A percentile compares a stretch with the other conserved stretches of the same genome.
Conservation (phyloP, 2,329 filamentous ascomycete species). For the Lachnellula arida region DNA sequence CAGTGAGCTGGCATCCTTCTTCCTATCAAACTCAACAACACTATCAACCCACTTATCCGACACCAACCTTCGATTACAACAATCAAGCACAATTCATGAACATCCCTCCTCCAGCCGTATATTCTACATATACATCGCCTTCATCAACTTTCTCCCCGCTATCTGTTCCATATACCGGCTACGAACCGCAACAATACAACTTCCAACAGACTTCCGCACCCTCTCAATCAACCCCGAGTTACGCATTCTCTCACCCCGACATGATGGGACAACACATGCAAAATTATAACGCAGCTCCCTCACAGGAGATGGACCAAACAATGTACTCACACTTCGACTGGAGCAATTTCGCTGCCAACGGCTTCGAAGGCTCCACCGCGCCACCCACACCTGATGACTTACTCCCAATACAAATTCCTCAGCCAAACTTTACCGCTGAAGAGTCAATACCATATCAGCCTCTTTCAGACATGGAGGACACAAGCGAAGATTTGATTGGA, state of each 20-base stretch:
- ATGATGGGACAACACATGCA: constrained; percentile 11
- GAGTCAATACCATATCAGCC: constrained; percentile 46
- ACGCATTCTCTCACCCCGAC: constrained; percentile 14
- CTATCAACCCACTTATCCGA: constrained; percentile 32
- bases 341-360: constrained; percentile 43
- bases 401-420: constrained; percentile 45
- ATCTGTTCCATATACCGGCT: constrained; percentile 40
- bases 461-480: constrained; percentile 49
- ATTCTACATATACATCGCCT: constrained; percentile 56
- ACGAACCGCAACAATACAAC: constrained; percentile 22
- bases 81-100: constrained; percentile 21
- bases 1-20: constrained; percentile 72
- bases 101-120: constrained; percentile 42
- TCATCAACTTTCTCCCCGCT: constrained; percentile 50
- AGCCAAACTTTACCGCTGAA: constrained; percentile 43
- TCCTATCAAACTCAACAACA: constrained; percentile 40
- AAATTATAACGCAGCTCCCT: constrained; percentile 9
- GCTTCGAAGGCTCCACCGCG: constrained; percentile 43
- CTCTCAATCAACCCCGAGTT: constrained; percentile 10
- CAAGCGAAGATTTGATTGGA: constrained; percentile 71
- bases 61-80: constrained; percentile 37
- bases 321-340: constrained; percentile 37
- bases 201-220: constrained; percentile 11
- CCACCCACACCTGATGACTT: constrained; percentile 59
- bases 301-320: constrained; percentile 20